Conservation (phyloP, 768 basidiomycete species). For the Paxillus involutus region DNA sequence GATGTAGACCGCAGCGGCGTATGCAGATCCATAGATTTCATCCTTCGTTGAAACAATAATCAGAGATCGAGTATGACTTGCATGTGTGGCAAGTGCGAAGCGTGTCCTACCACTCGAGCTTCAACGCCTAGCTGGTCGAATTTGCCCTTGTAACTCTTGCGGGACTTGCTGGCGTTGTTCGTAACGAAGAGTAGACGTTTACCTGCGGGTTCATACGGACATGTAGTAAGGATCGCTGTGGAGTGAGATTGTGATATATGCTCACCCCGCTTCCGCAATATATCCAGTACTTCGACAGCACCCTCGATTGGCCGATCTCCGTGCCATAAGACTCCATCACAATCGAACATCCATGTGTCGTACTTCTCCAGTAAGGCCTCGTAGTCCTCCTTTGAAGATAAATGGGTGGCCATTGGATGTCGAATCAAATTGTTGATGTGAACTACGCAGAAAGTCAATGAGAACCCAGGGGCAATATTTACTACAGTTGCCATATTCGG, state of each 20-base stretch:
- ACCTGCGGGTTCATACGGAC: slow-evolving; percentile 39
- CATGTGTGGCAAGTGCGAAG: neutral
- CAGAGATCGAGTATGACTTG: neutral
- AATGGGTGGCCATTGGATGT: slow-evolving; percentile 21
- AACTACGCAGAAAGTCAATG: neutral
- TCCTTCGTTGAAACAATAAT: slow-evolving; percentile 52
- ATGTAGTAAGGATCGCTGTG: neutral
- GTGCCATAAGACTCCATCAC: slow-evolving; percentile 94
- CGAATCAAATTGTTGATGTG: slow-evolving; percentile 11
- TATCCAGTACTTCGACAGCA: slow-evolving; percentile 67
- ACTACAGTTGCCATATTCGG: slow-evolving; percentile 25
- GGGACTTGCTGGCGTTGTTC: slow-evolving; percentile 95
- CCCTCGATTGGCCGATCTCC: slow-evolving; percentile 81
- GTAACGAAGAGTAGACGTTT: slow-evolving; percentile 91
- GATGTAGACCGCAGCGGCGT: slow-evolving; percentile 79
- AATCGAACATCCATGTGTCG: slow-evolving; percentile 96
- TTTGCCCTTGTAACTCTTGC: slow-evolving; percentile 83
- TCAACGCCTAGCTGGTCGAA: slow-evolving; percentile 89
- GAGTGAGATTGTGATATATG: slow-evolving; percentile 5
- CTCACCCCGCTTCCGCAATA: slow-evolving; percentile 74
- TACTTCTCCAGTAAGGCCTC: slow-evolving; percentile 56
- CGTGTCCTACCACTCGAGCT: slow-evolving; percentile 69
- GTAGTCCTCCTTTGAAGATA: slow-evolving; percentile 45
- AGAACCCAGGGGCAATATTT: neutral
- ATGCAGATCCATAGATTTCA: slow-evolving; percentile 96